Evolutionary conservation across 1,284 basidiomycete genomes (phyloP), one percentile per base, ranked within the genome.

Genomic region (Fistulinella cinereoalba): DNA sequence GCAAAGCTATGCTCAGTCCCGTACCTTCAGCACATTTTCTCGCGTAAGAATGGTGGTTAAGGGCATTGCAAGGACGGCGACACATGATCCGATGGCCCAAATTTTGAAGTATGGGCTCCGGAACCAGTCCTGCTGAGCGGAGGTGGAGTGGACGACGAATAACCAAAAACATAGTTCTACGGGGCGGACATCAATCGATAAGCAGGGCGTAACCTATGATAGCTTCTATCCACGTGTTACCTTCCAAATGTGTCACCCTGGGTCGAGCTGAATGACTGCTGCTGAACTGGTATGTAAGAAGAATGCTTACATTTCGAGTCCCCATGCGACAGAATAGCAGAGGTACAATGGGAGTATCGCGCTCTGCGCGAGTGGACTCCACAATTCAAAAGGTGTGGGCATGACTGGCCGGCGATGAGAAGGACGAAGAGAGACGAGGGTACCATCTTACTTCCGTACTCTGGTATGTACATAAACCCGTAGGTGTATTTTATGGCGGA

Each of bases 121-220:
- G 69, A 90, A 89, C 87, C 87, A 90, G 56, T 86, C 77, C 56
- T 79, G 78, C 50, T 83, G 78, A 1, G 66, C 64, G 0, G 80
- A 73, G 11, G 75, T 71, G 1, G 83, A 71, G 50, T 84, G 84
- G 41, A 89, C 70, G 31, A 90, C 77, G 70, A 88, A 90, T 15
- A 88, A 68, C 86, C 87, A 90, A 62, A 90, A 90, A 56, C 84
- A 88, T 1, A 90, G 72, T 57, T 90, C 87, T 85, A 50, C 11
- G 42, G n/a, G 16, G 22, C 11, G 4, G 10, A 21, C 15, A 28
- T 41, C 46, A 23, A 50, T 46, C n/a, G 50, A 41, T 53, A 37
- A 43, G 52, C 39, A 31, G 18, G 41, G 12, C 21, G 15, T 36
- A 33, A 37, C 11, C 25, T 6, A 6, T 11, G 27, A n/a, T n/a